Conservation (phyloP, 148 eudicot species). For the Spergularia bocconei region DNA sequence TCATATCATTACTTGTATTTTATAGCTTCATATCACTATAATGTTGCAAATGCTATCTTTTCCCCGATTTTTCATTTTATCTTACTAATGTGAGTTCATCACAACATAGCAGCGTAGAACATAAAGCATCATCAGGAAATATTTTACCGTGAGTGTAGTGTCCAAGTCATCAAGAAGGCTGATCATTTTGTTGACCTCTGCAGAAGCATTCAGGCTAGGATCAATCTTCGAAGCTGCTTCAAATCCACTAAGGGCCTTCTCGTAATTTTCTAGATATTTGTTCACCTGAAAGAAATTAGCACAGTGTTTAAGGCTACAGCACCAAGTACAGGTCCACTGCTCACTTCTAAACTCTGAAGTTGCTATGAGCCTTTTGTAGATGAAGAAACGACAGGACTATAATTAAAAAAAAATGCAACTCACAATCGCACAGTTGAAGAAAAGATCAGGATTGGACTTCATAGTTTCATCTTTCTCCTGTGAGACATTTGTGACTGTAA, state of each 20-base stretch:
- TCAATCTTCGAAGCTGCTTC: conserved; percentile 90
- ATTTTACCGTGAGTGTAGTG: conserved; percentile 54
- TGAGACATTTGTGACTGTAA: conserved; percentile 22
- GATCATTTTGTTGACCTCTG: conserved; percentile 66
- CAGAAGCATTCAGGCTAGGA: conserved; percentile 76
- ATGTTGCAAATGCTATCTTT: too few relatives aligned
- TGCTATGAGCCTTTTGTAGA: neutral
- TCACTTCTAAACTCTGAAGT: neutral
- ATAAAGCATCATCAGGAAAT: conserved; percentile 6
- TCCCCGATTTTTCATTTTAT: too few relatives aligned
- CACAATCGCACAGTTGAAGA: conserved; percentile 86
- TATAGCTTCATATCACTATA: too few relatives aligned
- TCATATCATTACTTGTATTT: too few relatives aligned
- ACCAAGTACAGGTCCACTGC: conserved; percentile 2
- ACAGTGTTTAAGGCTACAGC: neutral
- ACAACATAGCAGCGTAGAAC: conserved; percentile 2
- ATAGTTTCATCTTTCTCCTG: conserved; percentile 94
- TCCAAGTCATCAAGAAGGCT: conserved; percentile 75
- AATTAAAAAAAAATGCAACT: conserved; percentile 23
- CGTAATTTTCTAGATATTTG: conserved; percentile 86
- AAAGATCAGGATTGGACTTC: conserved; percentile 82
- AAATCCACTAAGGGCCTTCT: conserved; percentile 90
- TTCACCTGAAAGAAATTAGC: conserved; percentile 50
- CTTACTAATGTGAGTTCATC: too few relatives aligned
- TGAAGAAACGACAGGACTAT: neutral